Base-by-base conservation (phyloP, 148 eudicot species). In the Pouteria glomerata region DNA sequence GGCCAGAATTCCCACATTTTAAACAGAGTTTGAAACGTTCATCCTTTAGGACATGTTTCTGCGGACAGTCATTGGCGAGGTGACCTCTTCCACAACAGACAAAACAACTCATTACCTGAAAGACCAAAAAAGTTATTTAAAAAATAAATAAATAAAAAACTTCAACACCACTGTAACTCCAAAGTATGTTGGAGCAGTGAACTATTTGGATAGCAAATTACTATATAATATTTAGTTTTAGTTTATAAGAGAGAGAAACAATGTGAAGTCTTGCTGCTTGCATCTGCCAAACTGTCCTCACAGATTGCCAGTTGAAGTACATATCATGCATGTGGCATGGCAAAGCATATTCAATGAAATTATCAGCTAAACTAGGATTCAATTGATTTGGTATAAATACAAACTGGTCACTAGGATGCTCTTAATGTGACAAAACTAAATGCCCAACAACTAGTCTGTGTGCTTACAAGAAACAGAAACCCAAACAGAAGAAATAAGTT, bases 1-100 rank as follows among this genome's bases (percentile, higher is more conserved):
- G 87, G 45, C 83, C 87, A 3, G 70, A 63, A 45, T 74, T 72
- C 56, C 85, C 81, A 72, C 87, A 84, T 71, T 42, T 76, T 55
- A 84, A 71, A 77, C 87, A 84, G 58, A 78, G 33, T 35, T 34
- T 39, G 44, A 45, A 62, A 48, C 41, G 16, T 13, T 27, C 27
- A 76, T 70, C 51, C 63, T 27, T 57, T 69, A 64, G 56, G n/a
- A 52, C 47, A 57, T 77, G 48, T 52, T 73, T 78, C 69, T 51
- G 57, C 10, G 77, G 82, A 68, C 87, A 81, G 63, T 81, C 73
- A 52, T 31, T 62, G 3, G 77, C 79, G 24, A 79, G 63, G 73
- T 81, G 87, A 37, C 87, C 87, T 74, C 72, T 81, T 55, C 16
- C 50, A 18, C 64, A 56, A 79, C 87, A 84, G 29, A 56, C 29